Conservation (phyloP, 768 basidiomycete species). For the Calvatia gigantea region DNA sequence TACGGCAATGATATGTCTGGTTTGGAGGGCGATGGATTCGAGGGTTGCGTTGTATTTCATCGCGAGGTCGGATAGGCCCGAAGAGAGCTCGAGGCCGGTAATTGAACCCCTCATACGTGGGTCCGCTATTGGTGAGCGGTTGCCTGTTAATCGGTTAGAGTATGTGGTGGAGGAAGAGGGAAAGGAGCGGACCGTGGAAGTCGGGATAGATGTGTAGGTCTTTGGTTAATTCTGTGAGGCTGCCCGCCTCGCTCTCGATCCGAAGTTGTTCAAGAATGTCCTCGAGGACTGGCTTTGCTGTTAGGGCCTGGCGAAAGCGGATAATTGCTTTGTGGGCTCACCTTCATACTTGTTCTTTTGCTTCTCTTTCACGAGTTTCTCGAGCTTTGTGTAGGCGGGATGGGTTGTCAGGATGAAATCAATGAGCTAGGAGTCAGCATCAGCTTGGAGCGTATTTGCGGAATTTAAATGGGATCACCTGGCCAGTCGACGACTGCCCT, state of each 20-base stretch:
- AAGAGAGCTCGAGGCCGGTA: constrained; percentile 68
- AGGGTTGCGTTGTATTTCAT: constrained; percentile 88
- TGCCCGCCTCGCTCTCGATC: constrained; percentile 48
- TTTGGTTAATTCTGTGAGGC: constrained; percentile 81
- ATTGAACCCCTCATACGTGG: constrained; percentile 93
- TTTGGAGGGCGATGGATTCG: constrained; percentile 92
- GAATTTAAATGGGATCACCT: constrained; percentile 37
- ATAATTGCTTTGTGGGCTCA: constrained; percentile 21
- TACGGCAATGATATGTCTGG: constrained; percentile 87
- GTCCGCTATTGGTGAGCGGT: constrained; percentile 95
- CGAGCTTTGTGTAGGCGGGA: constrained; percentile 72
- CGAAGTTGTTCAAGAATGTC: constrained; percentile 68
- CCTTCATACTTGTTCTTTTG: constrained; percentile 58
- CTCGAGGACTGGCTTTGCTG: constrained; percentile 53
- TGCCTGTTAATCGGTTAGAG: too few relatives aligned
- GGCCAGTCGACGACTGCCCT: constrained; percentile 98
- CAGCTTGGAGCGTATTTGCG: neutral
- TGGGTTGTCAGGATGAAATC: constrained; percentile 95
- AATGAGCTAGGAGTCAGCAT: constrained; percentile 54
- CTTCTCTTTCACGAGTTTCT: constrained; percentile 57
- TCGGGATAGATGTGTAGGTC: constrained; percentile 96
- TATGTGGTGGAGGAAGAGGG: neutral
- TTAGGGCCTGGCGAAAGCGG: neutral
- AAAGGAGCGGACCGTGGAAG: constrained; percentile 62
- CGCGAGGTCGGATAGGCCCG: constrained; percentile 74